Conservation (phyloP, 352 stramenopile genomes). For the Thalassiosira delicatula region DNA sequence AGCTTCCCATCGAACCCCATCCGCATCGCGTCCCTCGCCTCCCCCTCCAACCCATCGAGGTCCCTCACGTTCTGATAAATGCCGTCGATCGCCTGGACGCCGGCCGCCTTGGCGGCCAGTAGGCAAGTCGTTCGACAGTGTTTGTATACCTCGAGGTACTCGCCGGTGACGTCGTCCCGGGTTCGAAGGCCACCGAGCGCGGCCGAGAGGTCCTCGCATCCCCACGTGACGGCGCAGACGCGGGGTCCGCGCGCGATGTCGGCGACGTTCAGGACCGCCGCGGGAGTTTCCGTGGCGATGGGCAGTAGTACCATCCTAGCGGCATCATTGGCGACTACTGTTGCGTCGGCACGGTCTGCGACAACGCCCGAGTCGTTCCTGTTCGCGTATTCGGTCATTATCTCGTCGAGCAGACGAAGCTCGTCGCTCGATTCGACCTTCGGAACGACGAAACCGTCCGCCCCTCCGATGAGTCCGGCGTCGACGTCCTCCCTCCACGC, state of each 20-base stretch:
- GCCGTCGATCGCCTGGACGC: conserved; percentile 63
- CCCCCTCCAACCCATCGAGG: conserved; percentile 40
- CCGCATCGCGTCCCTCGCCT: conserved; percentile 35
- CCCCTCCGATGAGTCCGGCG: conserved; percentile 27
- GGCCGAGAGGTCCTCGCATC: conserved; percentile 61
- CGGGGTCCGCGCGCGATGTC: conserved; percentile 52
- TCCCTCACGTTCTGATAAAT: conserved; percentile 66
- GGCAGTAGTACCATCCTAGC: conserved; percentile 40
- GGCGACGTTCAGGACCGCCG: conserved; percentile 51
- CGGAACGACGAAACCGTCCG: conserved; percentile 59
- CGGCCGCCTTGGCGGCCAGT: conserved; percentile 52
- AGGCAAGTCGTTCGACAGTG: conserved; percentile 56
- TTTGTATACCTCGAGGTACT: conserved; percentile 49
- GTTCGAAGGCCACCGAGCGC: conserved; percentile 45
- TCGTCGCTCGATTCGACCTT: conserved; percentile 63
- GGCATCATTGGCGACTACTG: no score
- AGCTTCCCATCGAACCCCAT: conserved; percentile 68
- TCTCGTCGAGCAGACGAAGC: conserved; percentile 42
- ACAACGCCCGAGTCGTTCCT: not conserved
- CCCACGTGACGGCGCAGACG: conserved; percentile 58
- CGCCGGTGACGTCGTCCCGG: conserved; percentile 3
- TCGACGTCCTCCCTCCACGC: conserved; percentile 54
- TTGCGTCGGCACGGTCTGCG: no score
- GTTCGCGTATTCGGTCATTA: conserved; percentile 34
- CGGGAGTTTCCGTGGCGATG: conserved; percentile 58